Percentiles rank a stretch among this genome's conserved stretches.
phyloP scores from a whole-genome alignment of 2,329 filamentous ascomycete genomes.

The Ascochyta koolunga region DNA sequence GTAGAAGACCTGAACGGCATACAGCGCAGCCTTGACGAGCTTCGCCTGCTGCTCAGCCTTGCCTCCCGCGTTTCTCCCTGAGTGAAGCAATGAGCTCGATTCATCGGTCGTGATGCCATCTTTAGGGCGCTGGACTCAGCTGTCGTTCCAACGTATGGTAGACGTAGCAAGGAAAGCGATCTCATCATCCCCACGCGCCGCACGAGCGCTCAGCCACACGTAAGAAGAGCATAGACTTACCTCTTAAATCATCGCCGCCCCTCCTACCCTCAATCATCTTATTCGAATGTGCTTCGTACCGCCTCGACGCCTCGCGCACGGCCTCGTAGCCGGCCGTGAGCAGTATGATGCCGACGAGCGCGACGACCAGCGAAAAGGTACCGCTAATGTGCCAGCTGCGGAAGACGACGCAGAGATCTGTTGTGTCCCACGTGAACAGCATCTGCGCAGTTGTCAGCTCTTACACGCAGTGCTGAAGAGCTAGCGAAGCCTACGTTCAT shows the following conservation, averaged over 20 bases:
- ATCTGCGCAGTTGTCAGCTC: conserved; percentile 64
- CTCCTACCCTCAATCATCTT: conserved; percentile 30
- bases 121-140: conserved; percentile 41
- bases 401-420: conserved; percentile 96
- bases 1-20: conserved; percentile 95
- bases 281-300: conserved; percentile 67
- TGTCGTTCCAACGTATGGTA: conserved; percentile 19
- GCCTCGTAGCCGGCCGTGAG: conserved; percentile 93
- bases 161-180: conserved; percentile 16
- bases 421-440: conserved; percentile 96
- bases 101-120: conserved; percentile 44
- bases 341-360: conserved; percentile 79
- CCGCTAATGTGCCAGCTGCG: conserved; percentile 84
- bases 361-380: conserved; percentile 75
- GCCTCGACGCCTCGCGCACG: conserved; percentile 75
- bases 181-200: not conserved
- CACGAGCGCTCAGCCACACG: not conserved
- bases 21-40: conserved; percentile 79
- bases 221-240: conserved; percentile 29
- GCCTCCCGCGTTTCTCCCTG: conserved; percentile 68
- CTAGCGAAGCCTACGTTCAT: conserved; percentile 78
- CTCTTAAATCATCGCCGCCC: conserved; percentile 39
- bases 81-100: conserved; percentile 72
- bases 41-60: conserved; percentile 72
- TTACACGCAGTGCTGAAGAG: not conserved